Evolutionary conservation across 148 eudicot genomes (phyloP), one percentile per base, ranked within the genome.

Genomic region (Euryodendron excelsum): DNA sequence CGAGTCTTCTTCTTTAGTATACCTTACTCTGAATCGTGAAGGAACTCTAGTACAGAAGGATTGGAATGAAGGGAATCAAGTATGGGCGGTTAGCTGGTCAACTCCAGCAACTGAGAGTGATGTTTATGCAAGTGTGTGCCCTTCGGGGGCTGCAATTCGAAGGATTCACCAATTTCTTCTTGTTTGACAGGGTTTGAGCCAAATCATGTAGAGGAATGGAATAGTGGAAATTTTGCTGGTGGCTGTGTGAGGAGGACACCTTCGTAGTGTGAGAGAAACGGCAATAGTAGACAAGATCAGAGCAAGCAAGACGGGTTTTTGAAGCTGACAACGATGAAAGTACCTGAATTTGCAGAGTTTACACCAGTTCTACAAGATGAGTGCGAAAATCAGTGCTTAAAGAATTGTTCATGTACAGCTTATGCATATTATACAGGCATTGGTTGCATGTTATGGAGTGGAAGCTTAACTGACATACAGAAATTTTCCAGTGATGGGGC

Each of bases 141-240:
- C 48, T 90, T 86, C 47, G 97, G 92, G 47, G 80, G 59, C 27
- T 92, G 97, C 79, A 76, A 89, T 73, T 27, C 83, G 18, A 41
- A 78, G 1, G 45, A 48, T 18, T 70, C 83, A 5, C 86, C 84
- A n/a, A 82, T 85, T 25, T 92, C 92, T 64, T 28, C 69, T 0
- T 92, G 97, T 70, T 82, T 90, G 76, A 78, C 50, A 60, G 92
- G 94, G 4, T 90, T 85, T 76, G 74, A 39, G 73, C 94, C 94
- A 39, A 82, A 64, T 30, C 56, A 80, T 14, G 13, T 1, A 0
- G 79, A 63, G 12, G 88, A 87, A 64, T 92, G 94, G 94, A 82
- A 48, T 39, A 63, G 39, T 14, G 88, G 85, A 5, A 88, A 86
- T 78, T 89, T 87, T 84, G 79, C 78, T 28, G 25, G 83, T 65